Evolutionary conservation across 495 filamentous ascomycete genomes (phyloP).

Genomic region (Lasiosphaeria miniovina): DNA sequence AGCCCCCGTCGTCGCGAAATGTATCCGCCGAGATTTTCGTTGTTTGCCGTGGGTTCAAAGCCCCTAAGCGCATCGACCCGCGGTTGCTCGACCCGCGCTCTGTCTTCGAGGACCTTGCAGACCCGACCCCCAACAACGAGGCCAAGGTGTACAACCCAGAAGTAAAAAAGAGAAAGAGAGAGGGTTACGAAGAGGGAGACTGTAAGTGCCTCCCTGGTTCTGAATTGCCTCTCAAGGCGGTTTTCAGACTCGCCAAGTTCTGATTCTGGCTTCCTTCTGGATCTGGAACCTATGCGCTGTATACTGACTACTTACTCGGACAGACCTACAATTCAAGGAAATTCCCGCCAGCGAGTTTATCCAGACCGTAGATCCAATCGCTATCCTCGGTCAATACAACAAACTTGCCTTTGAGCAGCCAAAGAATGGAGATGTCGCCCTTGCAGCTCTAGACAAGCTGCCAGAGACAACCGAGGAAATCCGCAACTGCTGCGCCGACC

Average conservation of each 20-base stretch:
- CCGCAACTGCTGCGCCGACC: conserved; percentile 75
- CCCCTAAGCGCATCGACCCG: conserved; percentile 88
- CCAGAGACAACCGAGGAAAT: conserved; percentile 95
- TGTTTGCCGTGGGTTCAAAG: conserved; percentile 85
- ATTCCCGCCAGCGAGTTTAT: conserved; percentile 87
- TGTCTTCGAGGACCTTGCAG: conserved; percentile 92
- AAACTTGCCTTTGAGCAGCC: conserved; percentile 75
- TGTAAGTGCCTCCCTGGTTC: conserved; percentile 31
- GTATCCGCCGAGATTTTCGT: conserved; percentile 98
- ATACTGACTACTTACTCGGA: conserved; percentile 5
- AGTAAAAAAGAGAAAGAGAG: conserved; percentile 91
- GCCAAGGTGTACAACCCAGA: conserved; percentile 98
- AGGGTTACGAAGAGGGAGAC: conserved; percentile 96
- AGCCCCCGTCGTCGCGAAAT: conserved; percentile 91
- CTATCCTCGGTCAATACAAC: conserved; percentile 88
- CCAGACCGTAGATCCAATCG: conserved; percentile 89
- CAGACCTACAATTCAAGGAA: conserved; percentile 81
- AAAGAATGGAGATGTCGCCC: conserved; percentile 76
- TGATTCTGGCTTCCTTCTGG: too few relatives aligned
- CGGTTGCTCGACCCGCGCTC: conserved; percentile 85
- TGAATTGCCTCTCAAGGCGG: too few relatives aligned
- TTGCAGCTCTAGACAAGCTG: conserved; percentile 79
- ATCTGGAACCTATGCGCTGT: background rate
- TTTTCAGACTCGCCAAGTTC: too few relatives aligned
- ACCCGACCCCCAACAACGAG: conserved; percentile 89